A percentile compares a stretch with the other conserved stretches of the same genome.
phyloP scores from a whole-genome alignment of 2,329 filamentous ascomycete species.

The Tolypocladium capitatum region DNA sequence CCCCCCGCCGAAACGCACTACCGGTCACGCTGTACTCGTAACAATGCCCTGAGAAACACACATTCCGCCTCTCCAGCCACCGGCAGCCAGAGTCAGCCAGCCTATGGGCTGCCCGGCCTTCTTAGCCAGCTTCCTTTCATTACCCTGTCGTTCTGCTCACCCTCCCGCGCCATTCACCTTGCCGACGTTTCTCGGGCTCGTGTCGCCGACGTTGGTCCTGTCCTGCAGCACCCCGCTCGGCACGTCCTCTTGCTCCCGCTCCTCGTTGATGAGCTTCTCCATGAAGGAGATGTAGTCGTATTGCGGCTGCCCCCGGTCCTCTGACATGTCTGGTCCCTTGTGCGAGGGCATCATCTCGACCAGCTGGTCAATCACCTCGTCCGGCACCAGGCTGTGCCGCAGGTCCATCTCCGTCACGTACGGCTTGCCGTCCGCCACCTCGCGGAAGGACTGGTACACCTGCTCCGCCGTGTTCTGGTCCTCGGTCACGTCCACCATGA shows the following conservation, averaged over 20 bases:
- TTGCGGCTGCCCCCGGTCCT: slow-evolving; percentile 73
- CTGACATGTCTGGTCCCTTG: slow-evolving; percentile 69
- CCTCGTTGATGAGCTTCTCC: slow-evolving; percentile 60
- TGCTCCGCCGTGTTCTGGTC: slow-evolving; percentile 98
- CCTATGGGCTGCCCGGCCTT: not conserved
- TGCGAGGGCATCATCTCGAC: slow-evolving; percentile 77
- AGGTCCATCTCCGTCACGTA: slow-evolving; percentile 98
- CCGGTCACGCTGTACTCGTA: not conserved
- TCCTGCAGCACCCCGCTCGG: slow-evolving; percentile 20
- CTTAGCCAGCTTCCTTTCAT: not conserved
- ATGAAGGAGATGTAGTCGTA: slow-evolving; percentile 97
- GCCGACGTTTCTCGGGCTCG: slow-evolving; percentile 18
- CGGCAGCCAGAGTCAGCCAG: not conserved
- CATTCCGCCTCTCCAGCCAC: not conserved
- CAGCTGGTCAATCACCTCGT: slow-evolving; percentile 91
- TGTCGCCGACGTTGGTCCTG: slow-evolving; percentile 17
- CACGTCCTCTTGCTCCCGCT: slow-evolving; percentile 13
- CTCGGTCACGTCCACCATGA: slow-evolving; percentile 98
- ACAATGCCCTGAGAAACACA: not conserved
- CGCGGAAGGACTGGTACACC: slow-evolving; percentile 93
- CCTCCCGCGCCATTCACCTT: slow-evolving; percentile 21
- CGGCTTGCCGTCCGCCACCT: slow-evolving; percentile 95
- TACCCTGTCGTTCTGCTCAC: not conserved
- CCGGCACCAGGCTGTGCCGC: slow-evolving; percentile 84
- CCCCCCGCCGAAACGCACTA: not conserved